These are phyloP conservation scores for Yarrowia sp. DNA, from an alignment of 805 yeast species.

Conservation along the genomic window DNA sequence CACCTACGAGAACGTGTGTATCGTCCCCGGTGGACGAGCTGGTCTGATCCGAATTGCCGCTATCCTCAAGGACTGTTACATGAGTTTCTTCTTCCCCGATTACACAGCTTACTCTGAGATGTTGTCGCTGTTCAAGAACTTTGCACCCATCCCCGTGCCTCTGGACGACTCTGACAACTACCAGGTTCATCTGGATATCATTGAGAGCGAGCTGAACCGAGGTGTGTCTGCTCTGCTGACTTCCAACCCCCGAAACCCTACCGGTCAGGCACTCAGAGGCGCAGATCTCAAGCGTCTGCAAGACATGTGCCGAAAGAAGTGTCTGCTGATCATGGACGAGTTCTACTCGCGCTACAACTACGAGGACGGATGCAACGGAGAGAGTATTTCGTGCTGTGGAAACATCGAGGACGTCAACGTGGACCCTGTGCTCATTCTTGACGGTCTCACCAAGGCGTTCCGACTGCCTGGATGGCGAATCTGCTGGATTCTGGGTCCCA, in stretches of 20 bases:
- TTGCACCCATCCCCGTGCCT: slow-evolving; percentile 66
- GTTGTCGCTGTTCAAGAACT: slow-evolving; percentile 65
- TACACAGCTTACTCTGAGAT: slow-evolving; percentile 71
- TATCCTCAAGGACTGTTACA: slow-evolving; percentile 63
- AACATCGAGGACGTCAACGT: slow-evolving; percentile 61
- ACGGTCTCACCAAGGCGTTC: slow-evolving; percentile 67
- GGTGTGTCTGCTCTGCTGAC: slow-evolving; percentile 63
- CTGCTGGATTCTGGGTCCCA: slow-evolving; percentile 70
- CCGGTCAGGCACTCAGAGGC: slow-evolving; percentile 61
- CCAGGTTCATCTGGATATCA: slow-evolving; percentile 60
- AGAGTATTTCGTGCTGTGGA: slow-evolving; percentile 59
- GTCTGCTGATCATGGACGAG: slow-evolving; percentile 69
- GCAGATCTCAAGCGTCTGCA: slow-evolving; percentile 59
- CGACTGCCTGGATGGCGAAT: slow-evolving; percentile 70
- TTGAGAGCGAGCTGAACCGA: slow-evolving; percentile 60
- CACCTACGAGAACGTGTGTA: slow-evolving; percentile 64
- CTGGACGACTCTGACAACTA: slow-evolving; percentile 64
- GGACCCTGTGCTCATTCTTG: slow-evolving; percentile 66
- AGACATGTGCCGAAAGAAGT: slow-evolving; percentile 58
- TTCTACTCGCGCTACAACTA: slow-evolving; percentile 66
- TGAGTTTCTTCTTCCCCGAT: slow-evolving; percentile 67
- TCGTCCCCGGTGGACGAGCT: slow-evolving; percentile 71
- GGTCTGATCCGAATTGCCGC: slow-evolving; percentile 69
- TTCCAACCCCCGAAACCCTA: slow-evolving; percentile 69
- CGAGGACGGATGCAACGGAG: slow-evolving; percentile 60